phyloP scores from a whole-genome alignment of 2,329 filamentous ascomycete genomes.

The Diaporthe helianthi region DNA sequence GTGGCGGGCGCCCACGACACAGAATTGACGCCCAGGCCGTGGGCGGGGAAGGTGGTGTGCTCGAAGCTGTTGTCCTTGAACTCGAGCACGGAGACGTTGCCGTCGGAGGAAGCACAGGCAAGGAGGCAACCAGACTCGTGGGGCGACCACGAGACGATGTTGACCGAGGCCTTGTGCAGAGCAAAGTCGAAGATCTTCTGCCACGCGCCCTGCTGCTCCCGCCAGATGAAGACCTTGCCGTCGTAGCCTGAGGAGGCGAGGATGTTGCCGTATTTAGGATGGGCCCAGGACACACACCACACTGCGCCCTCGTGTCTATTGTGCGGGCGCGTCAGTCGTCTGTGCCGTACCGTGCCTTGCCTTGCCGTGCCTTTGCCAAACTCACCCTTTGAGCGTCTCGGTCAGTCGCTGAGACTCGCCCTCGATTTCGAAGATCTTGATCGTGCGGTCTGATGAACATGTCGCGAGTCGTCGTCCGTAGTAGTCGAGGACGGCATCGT shows the following conservation, averaged over 20 bases:
- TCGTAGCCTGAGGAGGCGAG: constrained; percentile 95
- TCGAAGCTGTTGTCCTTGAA: constrained; percentile 97
- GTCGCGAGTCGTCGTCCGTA: constrained; percentile 96
- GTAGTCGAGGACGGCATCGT: constrained; percentile 98
- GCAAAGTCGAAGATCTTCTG: constrained; percentile 92
- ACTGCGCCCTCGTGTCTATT: constrained; percentile 94
- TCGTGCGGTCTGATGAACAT: constrained; percentile 96
- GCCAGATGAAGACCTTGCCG: constrained; percentile 98
- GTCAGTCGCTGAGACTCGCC: constrained; percentile 87
- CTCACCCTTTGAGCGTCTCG: constrained; percentile 93
- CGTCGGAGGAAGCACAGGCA: constrained; percentile 92
- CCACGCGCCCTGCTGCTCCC: constrained; percentile 80
- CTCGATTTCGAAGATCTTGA: constrained; percentile 99
- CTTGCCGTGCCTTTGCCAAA: constrained; percentile 22
- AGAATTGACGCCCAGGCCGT: constrained; percentile 93
- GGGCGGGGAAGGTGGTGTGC: constrained; percentile 87
- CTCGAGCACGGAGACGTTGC: constrained; percentile 90
- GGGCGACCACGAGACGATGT: constrained; percentile 96
- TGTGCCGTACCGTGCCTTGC: not conserved
- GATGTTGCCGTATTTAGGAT: constrained; percentile 98
- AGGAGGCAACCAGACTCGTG: constrained; percentile 95
- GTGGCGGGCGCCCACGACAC: constrained; percentile 94
- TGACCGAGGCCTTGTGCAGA: constrained; percentile 93
- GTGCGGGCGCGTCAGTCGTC: constrained; percentile 1
- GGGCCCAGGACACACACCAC: constrained; percentile 97